These are phyloP conservation scores for Echites panduratus DNA, from an alignment of 257 asterid genomes.

Conservation along the genomic window DNA sequence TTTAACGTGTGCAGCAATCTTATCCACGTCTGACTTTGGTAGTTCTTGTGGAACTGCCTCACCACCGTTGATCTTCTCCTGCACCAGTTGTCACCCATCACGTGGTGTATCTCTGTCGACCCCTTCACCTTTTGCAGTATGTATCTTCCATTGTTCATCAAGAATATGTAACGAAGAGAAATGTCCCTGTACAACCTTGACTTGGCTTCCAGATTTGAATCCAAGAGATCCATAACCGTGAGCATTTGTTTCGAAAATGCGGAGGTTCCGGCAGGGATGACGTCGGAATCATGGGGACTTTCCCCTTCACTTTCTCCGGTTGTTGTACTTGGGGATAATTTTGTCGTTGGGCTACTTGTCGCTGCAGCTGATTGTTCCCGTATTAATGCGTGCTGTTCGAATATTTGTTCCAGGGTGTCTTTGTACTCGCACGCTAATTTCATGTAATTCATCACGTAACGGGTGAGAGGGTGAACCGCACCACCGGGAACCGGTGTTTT, in stretches of 20 bases:
- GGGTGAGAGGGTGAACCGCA: constrained; percentile 86
- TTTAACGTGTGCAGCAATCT: constrained; percentile 48
- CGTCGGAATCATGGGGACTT: constrained; percentile 36
- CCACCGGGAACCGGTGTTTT: constrained; percentile 75
- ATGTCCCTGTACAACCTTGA: constrained; percentile 57
- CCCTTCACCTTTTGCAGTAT: constrained; percentile 72
- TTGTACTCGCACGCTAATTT: constrained; percentile 68
- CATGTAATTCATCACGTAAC: constrained; percentile 77
- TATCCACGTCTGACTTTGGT: constrained; percentile 81
- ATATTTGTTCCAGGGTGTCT: constrained; percentile 46
- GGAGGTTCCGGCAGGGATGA: constrained; percentile 16
- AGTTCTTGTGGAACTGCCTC: constrained; percentile 69
- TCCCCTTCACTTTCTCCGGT: constrained; percentile 33
- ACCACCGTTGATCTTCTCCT: constrained; percentile 69
- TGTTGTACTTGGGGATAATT: background rate
- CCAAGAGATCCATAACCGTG: constrained; percentile 56
- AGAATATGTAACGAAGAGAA: constrained; percentile 51
- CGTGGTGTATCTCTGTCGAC: constrained; percentile 46
- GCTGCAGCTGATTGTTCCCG: constrained; percentile 8
- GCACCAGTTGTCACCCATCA: constrained; percentile 86
- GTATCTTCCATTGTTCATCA: constrained; percentile 88
- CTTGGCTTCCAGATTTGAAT: constrained; percentile 45
- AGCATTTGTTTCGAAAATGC: constrained; percentile 50
- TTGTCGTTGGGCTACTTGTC: background rate
- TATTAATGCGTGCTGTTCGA: constrained; percentile 23